phyloP scores from a whole-genome alignment of 1,284 basidiomycete species.

The Ustilago bromivora region DNA sequence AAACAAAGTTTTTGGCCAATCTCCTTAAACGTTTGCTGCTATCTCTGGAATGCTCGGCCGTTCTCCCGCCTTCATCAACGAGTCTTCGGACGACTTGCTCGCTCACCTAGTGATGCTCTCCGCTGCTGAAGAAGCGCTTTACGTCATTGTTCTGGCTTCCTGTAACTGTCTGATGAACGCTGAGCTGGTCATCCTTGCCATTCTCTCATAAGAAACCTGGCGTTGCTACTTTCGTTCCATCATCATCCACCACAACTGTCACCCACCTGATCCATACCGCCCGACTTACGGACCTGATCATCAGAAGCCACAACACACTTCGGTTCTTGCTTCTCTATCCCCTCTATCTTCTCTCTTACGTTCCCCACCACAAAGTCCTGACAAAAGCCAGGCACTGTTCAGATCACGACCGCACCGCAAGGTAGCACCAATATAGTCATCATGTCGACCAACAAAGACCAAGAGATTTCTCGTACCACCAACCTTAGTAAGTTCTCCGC shows the following conservation, averaged over 20 bases:
- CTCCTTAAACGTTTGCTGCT: neutral
- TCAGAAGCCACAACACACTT: neutral
- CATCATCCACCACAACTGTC: neutral
- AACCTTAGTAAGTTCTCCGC: slow-evolving; percentile 25
- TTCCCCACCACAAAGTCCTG: neutral
- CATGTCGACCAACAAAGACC: slow-evolving; percentile 13
- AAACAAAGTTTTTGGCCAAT: slow-evolving; percentile 1
- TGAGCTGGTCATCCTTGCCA: neutral
- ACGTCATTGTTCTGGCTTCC: neutral
- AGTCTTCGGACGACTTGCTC: neutral
- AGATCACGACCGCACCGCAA: neutral
- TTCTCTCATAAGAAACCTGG: slow-evolving; percentile 4
- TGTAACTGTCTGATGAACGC: neutral
- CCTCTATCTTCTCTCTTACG: neutral
- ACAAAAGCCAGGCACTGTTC: neutral
- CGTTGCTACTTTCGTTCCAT: neutral
- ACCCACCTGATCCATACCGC: neutral
- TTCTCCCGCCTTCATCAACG: neutral
- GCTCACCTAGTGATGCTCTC: neutral
- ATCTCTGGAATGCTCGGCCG: neutral
- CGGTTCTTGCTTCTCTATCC: neutral
- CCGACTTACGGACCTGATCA: neutral
- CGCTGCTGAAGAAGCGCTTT: neutral
- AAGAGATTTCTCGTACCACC: slow-evolving; percentile 33
- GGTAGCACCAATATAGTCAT: slow-evolving; percentile 1